Conservation (phyloP, 2,329 filamentous ascomycete species). For the Pestalotiopsis fici region DNA sequence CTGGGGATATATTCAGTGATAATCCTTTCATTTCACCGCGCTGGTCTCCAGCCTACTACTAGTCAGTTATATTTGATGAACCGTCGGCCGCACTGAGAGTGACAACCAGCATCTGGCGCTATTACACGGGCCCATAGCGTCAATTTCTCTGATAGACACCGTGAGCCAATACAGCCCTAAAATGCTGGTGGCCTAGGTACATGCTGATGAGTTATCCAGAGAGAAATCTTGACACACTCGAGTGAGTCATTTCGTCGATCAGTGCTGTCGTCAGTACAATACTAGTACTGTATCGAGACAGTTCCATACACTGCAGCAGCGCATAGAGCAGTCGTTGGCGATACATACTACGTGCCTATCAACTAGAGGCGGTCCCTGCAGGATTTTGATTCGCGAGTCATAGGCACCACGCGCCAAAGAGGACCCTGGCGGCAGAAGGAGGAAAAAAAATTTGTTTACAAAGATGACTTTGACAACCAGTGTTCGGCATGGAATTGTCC, state of each 20-base stretch:
- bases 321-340: not conserved
- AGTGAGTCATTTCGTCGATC: conserved; percentile 3
- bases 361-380: not conserved
- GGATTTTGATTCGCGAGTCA: conserved; percentile 5
- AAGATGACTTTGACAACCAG: conserved; percentile 11
- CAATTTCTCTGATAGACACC: not conserved
- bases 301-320: not conserved
- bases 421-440: conserved; percentile 16
- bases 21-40: not conserved
- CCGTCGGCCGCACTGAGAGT: not conserved
- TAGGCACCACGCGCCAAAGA: not conserved
- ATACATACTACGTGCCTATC: not conserved
- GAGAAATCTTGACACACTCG: not conserved
- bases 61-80: not conserved
- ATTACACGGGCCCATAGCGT: not conserved
- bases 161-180: not conserved
- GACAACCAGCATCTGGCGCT: not conserved
- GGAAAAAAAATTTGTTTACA: not conserved
- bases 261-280: not conserved
- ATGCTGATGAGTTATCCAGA: not conserved
- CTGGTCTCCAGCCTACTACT: not conserved
- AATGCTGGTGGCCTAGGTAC: not conserved
- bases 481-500: conserved; percentile 6
- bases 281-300: not conserved
- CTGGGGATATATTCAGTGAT: not conserved